phyloP scores from a whole-genome alignment of 1,284 basidiomycete genomes.

The Ceraceosorus bombacis region DNA sequence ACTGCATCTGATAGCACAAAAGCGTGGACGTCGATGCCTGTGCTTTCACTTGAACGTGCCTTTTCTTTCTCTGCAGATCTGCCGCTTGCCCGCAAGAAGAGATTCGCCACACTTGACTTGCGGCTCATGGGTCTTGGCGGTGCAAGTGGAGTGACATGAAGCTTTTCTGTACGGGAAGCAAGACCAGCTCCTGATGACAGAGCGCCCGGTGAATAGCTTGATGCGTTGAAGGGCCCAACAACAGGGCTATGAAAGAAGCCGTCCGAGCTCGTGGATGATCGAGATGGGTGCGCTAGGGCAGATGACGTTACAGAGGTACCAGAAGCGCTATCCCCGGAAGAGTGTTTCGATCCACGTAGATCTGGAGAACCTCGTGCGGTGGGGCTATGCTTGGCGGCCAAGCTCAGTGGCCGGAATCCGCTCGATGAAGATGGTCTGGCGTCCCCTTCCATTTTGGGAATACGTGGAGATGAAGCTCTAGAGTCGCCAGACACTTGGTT shows the following conservation, averaged over 20 bases:
- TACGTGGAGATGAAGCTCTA: too few species aligned
- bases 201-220: not conserved
- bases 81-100: slow-evolving; percentile 2
- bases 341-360: too few species aligned
- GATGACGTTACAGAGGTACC: too few species aligned
- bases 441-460: too few species aligned
- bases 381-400: too few species aligned
- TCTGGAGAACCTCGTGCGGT: too few species aligned
- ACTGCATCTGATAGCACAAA: slow-evolving; percentile 13
- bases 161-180: not conserved
- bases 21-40: slow-evolving; percentile 6
- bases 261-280: too few species aligned
- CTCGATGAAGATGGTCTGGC: too few species aligned
- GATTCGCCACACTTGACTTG: slow-evolving; percentile 7
- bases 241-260: too few species aligned
- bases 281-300: too few species aligned
- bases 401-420: too few species aligned
- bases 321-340: too few species aligned
- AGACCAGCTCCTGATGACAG: not conserved
- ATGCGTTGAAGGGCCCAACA: not conserved
- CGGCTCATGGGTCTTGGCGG: slow-evolving; percentile 4
- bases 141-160: slow-evolving; percentile 3
- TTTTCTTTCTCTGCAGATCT: slow-evolving; percentile 6
- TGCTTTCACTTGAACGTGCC: not conserved
- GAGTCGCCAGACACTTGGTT: not conserved